Evolutionary conservation across 2,329 filamentous ascomycete species (phyloP).

Genomic region (Penicillium concentricum): DNA sequence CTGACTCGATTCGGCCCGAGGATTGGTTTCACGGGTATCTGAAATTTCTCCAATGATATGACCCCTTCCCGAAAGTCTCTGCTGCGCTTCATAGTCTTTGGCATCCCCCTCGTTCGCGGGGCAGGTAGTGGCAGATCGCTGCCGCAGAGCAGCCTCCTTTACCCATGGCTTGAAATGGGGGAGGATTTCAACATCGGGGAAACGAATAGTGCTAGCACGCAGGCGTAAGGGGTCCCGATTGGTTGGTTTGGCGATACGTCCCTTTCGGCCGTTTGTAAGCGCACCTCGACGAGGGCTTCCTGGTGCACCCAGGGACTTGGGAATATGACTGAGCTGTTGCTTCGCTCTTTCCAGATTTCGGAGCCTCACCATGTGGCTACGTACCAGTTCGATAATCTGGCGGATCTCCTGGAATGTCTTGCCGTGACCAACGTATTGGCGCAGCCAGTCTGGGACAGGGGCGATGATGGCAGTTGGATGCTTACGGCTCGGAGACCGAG

Average conservation of each 20-base stretch:
- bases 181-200: constrained; percentile 44
- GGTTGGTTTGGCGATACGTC: background rate
- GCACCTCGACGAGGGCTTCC: background rate
- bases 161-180: constrained; percentile 30
- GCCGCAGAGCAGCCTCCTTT: constrained; percentile 1
- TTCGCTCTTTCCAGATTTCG: constrained; percentile 7
- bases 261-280: background rate
- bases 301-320: background rate
- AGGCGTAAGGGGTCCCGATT: background rate
- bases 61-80: background rate
- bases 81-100: background rate
- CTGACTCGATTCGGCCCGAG: background rate
- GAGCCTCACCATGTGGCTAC: constrained; percentile 18
- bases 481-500: constrained; percentile 13
- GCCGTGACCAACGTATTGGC: constrained; percentile 17
- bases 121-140: background rate
- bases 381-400: constrained; percentile 25
- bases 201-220: constrained; percentile 19
- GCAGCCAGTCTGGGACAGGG: constrained; percentile 38
- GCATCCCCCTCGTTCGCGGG: background rate
- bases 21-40: background rate
- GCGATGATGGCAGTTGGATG: constrained; percentile 28
- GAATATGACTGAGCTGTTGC: background rate
- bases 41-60: background rate
- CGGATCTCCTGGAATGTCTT: constrained; percentile 35